Evolutionary conservation across 805 yeast species (phyloP).

Genomic region (Candida chilensis): DNA sequence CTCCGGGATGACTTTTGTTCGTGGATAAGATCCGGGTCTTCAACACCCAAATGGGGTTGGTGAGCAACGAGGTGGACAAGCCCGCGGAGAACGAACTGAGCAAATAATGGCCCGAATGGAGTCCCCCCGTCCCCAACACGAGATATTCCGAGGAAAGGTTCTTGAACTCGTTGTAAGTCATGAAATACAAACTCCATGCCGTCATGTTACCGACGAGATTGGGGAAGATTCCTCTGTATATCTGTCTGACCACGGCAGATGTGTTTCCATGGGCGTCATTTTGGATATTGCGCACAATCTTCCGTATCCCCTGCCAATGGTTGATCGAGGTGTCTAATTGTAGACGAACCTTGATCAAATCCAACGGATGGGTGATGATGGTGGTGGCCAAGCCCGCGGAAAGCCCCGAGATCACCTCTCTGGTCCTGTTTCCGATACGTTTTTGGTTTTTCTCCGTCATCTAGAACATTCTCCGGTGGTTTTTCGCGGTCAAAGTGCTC

Average conservation of each 20-base stretch:
- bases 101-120: conserved; percentile 33
- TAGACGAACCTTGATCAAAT: conserved; percentile 72
- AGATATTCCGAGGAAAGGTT: conserved; percentile 13
- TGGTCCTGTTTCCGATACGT: conserved; percentile 15
- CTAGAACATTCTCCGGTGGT: no score
- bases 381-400: conserved; percentile 80
- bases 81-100: conserved; percentile 66
- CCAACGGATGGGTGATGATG: conserved; percentile 79
- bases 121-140: conserved; percentile 3
- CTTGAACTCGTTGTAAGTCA: conserved; percentile 61
- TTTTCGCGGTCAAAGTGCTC: no score
- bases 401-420: conserved; percentile 64
- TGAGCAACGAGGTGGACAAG: conserved; percentile 56
- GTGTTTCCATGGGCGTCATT: conserved; percentile 5
- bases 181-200: conserved; percentile 88
- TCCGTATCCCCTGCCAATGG: conserved; percentile 15
- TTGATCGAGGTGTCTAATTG: conserved; percentile 44
- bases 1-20: conserved; percentile 28
- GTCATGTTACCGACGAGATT: conserved; percentile 76
- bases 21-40: conserved; percentile 81
- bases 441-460: no score
- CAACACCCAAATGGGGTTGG: conserved; percentile 94
- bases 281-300: conserved; percentile 9
- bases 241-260: conserved; percentile 11
- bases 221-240: conserved; percentile 73